Conservation (phyloP, 495 filamentous ascomycete genomes). For the Geopyxis carbonaria region DNA sequence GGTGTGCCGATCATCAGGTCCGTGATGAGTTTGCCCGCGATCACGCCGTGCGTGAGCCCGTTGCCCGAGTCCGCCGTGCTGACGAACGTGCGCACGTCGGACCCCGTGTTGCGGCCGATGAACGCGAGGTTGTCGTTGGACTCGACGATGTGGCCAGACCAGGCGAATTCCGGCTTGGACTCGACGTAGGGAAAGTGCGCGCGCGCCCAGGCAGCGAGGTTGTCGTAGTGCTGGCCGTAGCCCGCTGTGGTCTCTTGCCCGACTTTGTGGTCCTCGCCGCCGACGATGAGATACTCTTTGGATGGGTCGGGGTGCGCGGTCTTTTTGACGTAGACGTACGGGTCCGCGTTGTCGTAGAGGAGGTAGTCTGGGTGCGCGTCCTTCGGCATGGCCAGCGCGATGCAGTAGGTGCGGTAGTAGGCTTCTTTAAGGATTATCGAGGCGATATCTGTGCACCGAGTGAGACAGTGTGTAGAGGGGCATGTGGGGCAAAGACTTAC, state of each 20-base stretch:
- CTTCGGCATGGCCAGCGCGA: conserved; percentile 38
- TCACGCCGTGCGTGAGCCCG: conserved; percentile 39
- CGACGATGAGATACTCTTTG: conserved; percentile 41
- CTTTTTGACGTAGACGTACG: conserved; percentile 38
- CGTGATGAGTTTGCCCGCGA: conserved; percentile 37
- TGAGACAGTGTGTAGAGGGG: conserved; percentile 8
- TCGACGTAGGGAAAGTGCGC: conserved; percentile 36
- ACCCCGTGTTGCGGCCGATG: conserved; percentile 39
- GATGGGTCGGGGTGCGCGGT: conserved; percentile 34
- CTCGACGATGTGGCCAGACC: conserved; percentile 43
- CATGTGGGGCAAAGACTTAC: conserved; percentile 27
- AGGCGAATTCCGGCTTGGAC: conserved; percentile 32
- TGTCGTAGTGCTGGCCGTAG: conserved; percentile 27
- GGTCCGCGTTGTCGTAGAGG: conserved; percentile 38
- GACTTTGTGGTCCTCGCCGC: conserved; percentile 44
- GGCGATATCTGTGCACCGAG: conserved; percentile 27
- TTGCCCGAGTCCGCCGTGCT: conserved; percentile 44
- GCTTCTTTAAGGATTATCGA: conserved; percentile 28
- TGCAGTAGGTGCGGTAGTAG: conserved; percentile 39
- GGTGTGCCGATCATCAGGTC: conserved; percentile 35
- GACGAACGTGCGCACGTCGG: conserved; percentile 33
- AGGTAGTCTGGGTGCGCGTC: conserved; percentile 35
- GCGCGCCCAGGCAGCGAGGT: conserved; percentile 36
- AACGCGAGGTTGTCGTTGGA: conserved; percentile 39
- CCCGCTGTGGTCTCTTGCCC: conserved; percentile 32